Evolutionary conservation across 306 rosid genomes (phyloP).

Genomic region (Trichosanthes truncata): DNA sequence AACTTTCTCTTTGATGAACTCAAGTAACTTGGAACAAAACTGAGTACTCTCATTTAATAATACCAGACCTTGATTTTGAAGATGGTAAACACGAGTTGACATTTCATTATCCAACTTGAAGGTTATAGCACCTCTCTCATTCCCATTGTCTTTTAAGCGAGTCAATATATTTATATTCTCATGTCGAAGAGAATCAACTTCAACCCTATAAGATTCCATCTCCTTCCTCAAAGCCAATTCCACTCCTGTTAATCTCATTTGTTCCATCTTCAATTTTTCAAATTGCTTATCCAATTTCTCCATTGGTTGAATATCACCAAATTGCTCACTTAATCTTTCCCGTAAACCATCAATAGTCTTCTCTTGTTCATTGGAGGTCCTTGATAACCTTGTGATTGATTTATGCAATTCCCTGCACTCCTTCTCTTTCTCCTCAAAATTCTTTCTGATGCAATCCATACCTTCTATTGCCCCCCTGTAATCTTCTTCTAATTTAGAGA

Average conservation of each 20-base stretch:
- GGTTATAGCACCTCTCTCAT: conserved; percentile 48
- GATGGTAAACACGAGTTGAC: conserved; percentile 49
- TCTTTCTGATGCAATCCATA: conserved; percentile 39
- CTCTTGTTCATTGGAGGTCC: conserved; percentile 89
- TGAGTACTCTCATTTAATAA: conserved; percentile 66
- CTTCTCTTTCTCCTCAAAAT: conserved; percentile 65
- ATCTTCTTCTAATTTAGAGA: conserved; percentile 53
- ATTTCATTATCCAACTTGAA: conserved; percentile 71
- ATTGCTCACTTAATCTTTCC: conserved; percentile 42
- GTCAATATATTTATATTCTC: conserved; percentile 65
- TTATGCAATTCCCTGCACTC: conserved; percentile 79
- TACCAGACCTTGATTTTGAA: conserved; percentile 72
- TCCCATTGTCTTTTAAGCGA: conserved; percentile 64
- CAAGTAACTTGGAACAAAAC: conserved; percentile 53
- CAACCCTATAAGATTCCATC: conserved; percentile 59
- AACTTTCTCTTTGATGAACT: conserved; percentile 48
- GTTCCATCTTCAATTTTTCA: conserved; percentile 66
- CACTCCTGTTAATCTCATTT: conserved; percentile 66
- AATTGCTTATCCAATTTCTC: conserved; percentile 49
- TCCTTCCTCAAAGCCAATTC: conserved; percentile 73
- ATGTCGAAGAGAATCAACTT: conserved; percentile 82
- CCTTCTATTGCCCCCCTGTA: conserved; percentile 46
- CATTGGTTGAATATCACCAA: conserved; percentile 29
- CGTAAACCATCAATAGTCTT: conserved; percentile 67
- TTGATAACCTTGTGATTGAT: conserved; percentile 56